These are phyloP conservation scores for Vigna radiata DNA, from an alignment of 306 rosid species.

Conservation along the genomic window DNA sequence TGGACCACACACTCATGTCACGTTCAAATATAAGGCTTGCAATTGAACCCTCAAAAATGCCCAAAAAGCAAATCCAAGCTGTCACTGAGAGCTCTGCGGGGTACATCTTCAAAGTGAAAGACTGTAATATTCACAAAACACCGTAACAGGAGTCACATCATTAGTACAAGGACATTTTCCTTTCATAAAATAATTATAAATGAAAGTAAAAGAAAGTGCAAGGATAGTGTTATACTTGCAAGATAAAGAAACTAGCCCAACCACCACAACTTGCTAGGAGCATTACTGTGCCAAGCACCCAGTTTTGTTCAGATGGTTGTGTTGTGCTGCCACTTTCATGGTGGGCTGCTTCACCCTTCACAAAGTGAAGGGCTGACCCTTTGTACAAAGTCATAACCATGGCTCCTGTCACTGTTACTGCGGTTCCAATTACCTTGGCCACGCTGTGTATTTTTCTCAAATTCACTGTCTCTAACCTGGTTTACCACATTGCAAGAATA, in stretches of 20 bases:
- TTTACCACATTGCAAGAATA: background rate
- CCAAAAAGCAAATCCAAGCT: conserved; percentile 83
- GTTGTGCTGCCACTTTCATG: conserved; percentile 41
- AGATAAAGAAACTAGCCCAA: conserved; percentile 93
- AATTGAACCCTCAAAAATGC: conserved; percentile 73
- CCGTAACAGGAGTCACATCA: conserved; percentile 14
- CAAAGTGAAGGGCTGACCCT: conserved; percentile 71
- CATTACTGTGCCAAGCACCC: conserved; percentile 79
- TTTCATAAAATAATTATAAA: background rate
- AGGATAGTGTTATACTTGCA: conserved; percentile 62
- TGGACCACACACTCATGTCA: conserved; percentile 77
- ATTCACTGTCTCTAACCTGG: conserved; percentile 87
- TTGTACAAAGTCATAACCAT: conserved; percentile 96
- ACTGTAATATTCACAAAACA: conserved; percentile 46
- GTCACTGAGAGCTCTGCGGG: conserved; percentile 90
- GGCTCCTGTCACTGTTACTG: conserved; percentile 82
- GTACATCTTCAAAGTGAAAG: conserved; percentile 83
- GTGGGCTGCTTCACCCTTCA: conserved; percentile 47
- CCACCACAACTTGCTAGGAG: conserved; percentile 74
- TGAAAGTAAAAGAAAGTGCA: background rate
- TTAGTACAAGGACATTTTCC: background rate
- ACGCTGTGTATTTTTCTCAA: conserved; percentile 70
- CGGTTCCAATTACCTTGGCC: conserved; percentile 86
- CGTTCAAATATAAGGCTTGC: conserved; percentile 73
- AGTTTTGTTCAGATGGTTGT: conserved; percentile 66